Base-by-base conservation (phyloP, 2,329 filamentous ascomycete species). In the Pseudogymnoascus destructans region DNA sequence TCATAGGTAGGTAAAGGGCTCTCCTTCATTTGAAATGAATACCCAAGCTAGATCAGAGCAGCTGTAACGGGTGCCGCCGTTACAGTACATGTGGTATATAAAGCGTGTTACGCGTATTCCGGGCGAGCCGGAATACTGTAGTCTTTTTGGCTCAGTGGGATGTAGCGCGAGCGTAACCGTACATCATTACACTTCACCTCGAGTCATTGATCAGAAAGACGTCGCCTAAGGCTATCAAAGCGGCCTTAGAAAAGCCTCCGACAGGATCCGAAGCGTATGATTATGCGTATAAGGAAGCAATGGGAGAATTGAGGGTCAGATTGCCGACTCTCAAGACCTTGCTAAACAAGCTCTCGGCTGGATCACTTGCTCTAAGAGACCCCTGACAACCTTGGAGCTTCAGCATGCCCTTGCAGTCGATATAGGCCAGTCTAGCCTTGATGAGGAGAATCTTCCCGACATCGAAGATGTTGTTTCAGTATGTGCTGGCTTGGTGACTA, bases 301-400 rank as follows among this genome's bases (percentile, higher is more conserved):
- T 79, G 65, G 36, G 2, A 66, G 75, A 17, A 76, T 79, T 25
- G 55, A 71, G n/a, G 59, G 62, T 0, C 75, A 79, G 54, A 8
- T 62, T 0, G 0, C 56, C 0, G 70, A 68, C 3, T 61, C 69
- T 8, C 35, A 42, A n/a, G 58, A 69, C 0, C 65, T 76, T 36
- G 76, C 76, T 0, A 72, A 67, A 5, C 58, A 71, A 15, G 65
- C 68, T 2, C 58, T 78, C 0, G 65, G 66, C 0, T 78, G 73
- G 75, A 70, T 78, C 8, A 67, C 66, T 0, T 73, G 59, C 35
- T 68, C 73, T 0, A 69, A 64, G 46, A 66, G 70, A 38, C 70
- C 64, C 0, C 60, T 78, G 0, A 68, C 60, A 0, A 65, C 58
- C 1, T 0, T 15, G 0, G 73, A 77, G 59, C 66, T 78, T 3